phyloP scores from a whole-genome alignment of 129 eudicot species.

The Gnaphalium uliginosum region DNA sequence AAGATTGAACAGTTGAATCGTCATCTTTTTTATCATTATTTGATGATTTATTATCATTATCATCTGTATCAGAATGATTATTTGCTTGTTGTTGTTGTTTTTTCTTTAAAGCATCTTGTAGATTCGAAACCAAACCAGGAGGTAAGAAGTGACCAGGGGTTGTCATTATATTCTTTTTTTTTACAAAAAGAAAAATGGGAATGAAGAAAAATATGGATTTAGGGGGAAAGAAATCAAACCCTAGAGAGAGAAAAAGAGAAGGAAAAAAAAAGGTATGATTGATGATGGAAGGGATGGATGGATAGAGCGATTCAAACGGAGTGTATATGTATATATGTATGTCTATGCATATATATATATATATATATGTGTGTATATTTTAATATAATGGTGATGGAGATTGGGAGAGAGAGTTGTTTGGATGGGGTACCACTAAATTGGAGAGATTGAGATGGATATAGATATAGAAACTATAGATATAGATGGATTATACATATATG shows the following conservation, averaged over 20 bases:
- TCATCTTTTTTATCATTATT: constrained; percentile 28
- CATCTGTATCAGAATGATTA: background rate
- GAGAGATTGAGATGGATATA: background rate
- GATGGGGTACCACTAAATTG: constrained; percentile 39
- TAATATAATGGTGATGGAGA: constrained; percentile 21
- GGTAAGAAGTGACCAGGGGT: constrained; percentile 57
- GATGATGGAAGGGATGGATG: constrained; percentile 16
- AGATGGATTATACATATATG: too few species aligned
- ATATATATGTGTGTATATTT: background rate
- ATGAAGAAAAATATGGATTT: background rate
- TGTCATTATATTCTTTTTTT: constrained; percentile 25
- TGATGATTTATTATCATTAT: background rate
- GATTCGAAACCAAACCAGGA: constrained; percentile 80
- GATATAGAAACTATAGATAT: too few species aligned
- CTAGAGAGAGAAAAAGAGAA: constrained; percentile 38
- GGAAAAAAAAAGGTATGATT: constrained; percentile 6
- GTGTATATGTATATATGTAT: background rate
- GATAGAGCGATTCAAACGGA: constrained; percentile 57
- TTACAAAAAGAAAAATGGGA: background rate
- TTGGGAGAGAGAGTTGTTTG: constrained; percentile 19
- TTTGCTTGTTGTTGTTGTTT: constrained; percentile 28
- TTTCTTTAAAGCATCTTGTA: constrained; percentile 56
- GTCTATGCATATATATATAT: background rate
- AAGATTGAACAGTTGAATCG: constrained; percentile 33
- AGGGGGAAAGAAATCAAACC: constrained; percentile 36